Base-by-base conservation (phyloP, 768 basidiomycete species). In the Tricholoma sp. region DNA sequence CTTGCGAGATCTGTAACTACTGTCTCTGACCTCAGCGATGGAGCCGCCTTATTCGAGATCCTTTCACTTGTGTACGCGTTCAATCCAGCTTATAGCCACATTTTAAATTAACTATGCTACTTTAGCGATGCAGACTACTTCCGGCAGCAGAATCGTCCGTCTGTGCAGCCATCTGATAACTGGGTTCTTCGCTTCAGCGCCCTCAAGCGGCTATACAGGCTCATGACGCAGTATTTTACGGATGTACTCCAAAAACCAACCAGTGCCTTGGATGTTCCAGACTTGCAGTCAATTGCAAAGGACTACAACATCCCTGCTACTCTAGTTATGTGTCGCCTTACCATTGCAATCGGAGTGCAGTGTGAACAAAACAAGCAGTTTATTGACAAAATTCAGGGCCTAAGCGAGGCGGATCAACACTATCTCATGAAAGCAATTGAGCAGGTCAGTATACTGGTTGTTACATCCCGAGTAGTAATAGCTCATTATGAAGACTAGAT, bases 361-460 rank as follows among this genome's bases (percentile, higher is more conserved):
- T 94, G 90, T 65, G 88, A 90, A 68, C 82, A 82, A 68, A 95
- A 95, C 65, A 85, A 92, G 73, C 83, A 86, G 59, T 88, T 95
- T 61, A 94, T 98, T 58, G 86, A 84, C 67, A 89, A 84, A 72
- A 98, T 98, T 34, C 94, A 95, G 65, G 79, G 81, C 2, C 70
- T 97, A 59, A 87, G 82, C 58, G 89, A 96, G 70, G 78, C 73
- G 15, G 86, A 94, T 65, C 94, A 97, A 72, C 90, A 93, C 67
- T 79, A 84, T 65, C 74, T 97, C 53, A 98, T 97, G 95, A 88
- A 82, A 70, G 89, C 91, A 39, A 96, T 97, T 57, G 94, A 97
- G 70, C 89, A 91, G 79, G 94, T 91, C 57, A 36, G 11, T 32
- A 39, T 53, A 45, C 3, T 32, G 13, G 15, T 4, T 13, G n/a